Evolutionary conservation across 306 rosid species (phyloP).

Genomic region (Citrullus colocynthis): DNA sequence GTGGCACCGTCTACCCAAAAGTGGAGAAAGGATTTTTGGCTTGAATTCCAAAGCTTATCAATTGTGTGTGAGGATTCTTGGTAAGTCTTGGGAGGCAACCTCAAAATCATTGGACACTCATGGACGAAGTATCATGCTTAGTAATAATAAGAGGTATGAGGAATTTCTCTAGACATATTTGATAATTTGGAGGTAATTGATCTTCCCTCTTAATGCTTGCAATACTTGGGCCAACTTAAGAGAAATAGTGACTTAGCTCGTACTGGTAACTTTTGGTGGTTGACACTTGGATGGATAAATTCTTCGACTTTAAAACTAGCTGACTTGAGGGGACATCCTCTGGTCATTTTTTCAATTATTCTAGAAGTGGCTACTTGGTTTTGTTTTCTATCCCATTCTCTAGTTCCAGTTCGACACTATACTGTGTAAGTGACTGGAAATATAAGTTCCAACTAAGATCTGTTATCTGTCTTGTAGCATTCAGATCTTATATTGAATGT

Average conservation of each 20-base stretch:
- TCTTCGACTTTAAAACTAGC: background rate
- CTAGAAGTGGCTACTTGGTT: background rate
- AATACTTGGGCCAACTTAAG: background rate
- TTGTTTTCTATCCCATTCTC: background rate
- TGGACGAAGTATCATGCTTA: background rate
- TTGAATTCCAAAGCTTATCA: background rate
- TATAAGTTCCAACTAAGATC: background rate
- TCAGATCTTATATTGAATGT: background rate
- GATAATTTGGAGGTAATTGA: background rate
- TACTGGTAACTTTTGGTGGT: background rate
- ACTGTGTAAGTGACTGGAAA: background rate
- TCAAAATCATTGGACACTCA: background rate
- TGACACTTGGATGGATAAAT: background rate
- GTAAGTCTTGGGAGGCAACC: background rate
- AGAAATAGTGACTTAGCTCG: background rate
- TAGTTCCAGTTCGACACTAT: background rate
- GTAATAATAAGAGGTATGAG: background rate
- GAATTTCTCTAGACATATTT: background rate
- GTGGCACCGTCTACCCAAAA: background rate
- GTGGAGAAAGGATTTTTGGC: background rate
- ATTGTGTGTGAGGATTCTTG: background rate
- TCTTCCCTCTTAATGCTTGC: background rate
- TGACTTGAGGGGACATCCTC: background rate
- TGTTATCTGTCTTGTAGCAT: background rate
- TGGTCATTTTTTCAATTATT: background rate